phyloP scores from a whole-genome alignment of 371 early-diverging fungal genomes.

The Zopfochytrium polystomum region DNA sequence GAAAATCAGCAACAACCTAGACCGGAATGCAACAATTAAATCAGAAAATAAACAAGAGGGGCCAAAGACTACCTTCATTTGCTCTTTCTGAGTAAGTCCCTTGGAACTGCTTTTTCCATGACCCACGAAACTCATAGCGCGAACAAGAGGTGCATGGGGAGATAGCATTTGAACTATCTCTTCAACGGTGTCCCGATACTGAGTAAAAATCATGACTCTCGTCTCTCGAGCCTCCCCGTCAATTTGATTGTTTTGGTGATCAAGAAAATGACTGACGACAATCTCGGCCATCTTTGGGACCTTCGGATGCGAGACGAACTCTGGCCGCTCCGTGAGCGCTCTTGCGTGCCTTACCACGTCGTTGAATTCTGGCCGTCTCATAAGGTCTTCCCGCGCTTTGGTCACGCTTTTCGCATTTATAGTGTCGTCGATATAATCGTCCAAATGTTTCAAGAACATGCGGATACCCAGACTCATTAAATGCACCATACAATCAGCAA shows the following conservation, averaged over 20 bases:
- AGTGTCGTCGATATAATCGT: constrained; percentile 33
- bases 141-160: constrained; percentile 65
- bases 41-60: not conserved
- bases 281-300: constrained; percentile 62
- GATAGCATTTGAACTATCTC: constrained; percentile 71
- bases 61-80: constrained; percentile 58
- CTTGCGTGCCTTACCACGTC: constrained; percentile 42
- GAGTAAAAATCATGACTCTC: constrained; percentile 84
- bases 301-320: constrained; percentile 81
- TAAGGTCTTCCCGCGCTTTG: constrained; percentile 35
- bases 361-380: constrained; percentile 37
- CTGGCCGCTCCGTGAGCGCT: constrained; percentile 37
- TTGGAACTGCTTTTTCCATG: constrained; percentile 70
- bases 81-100: constrained; percentile 81
- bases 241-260: constrained; percentile 36
- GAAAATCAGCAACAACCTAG: constrained; percentile 62
- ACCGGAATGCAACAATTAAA: not conserved
- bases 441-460: constrained; percentile 54
- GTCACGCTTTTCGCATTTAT: constrained; percentile 30
- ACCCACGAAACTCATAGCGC: constrained; percentile 78
- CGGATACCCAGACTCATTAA: constrained; percentile 62
- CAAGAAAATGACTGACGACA: constrained; percentile 66
- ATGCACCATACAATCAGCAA: constrained; percentile 49
- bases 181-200: constrained; percentile 80
- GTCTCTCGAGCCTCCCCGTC: constrained; percentile 44